Conservation (phyloP, 345 rosid species). For the Pistacia atlantica region DNA sequence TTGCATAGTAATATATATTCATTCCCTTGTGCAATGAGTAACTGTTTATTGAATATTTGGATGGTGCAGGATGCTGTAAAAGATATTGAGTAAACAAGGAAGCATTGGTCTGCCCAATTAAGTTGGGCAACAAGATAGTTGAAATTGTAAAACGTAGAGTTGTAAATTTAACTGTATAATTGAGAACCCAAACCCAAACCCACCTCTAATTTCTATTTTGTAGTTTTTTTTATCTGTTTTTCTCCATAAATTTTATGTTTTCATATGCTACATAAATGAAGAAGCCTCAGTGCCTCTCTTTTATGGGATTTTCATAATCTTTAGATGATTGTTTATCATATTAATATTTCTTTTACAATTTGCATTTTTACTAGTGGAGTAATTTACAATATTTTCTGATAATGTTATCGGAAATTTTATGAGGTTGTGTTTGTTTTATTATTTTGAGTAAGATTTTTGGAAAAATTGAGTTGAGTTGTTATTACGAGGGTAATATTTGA, state of each 20-base stretch:
- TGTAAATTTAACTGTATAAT: conserved; percentile 18
- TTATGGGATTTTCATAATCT: no score
- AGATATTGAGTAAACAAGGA: conserved; percentile 51
- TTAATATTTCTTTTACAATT: no score
- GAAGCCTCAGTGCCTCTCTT: not conserved
- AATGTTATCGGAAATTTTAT: no score
- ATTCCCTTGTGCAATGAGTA: not conserved
- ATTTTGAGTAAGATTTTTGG: no score
- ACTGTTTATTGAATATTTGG: not conserved
- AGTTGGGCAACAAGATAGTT: conserved; percentile 1
- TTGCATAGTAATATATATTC: no score
- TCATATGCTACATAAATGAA: not conserved
- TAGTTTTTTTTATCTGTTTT: not conserved
- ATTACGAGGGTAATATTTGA: no score
- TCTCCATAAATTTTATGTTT: not conserved
- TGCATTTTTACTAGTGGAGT: no score
- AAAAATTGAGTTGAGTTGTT: no score
- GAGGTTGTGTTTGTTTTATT: no score
- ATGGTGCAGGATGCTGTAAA: conserved; percentile 71
- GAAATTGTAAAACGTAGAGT: conserved; percentile 7
- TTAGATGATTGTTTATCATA: no score
- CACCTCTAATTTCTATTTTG: no score
- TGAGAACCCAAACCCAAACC: conserved; percentile 4
- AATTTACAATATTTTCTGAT: no score
- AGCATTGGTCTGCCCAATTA: not conserved